Base-by-base conservation (phyloP, 2,329 filamentous ascomycete genomes). In the Trichophyton benhamiae region DNA sequence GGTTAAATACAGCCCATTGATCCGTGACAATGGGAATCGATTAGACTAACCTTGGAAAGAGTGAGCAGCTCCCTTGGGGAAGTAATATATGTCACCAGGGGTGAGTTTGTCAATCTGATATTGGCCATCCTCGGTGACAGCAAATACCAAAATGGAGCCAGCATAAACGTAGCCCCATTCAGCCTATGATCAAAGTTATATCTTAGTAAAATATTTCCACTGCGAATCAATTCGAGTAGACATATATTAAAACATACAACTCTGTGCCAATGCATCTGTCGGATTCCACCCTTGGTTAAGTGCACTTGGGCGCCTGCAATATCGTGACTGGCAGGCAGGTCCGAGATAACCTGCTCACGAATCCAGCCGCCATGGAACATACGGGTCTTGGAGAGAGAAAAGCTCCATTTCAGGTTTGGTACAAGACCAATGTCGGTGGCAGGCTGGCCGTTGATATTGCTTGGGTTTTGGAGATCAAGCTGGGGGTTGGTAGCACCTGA, bases 251-350 rank as follows among this genome's bases (percentile, higher is more conserved):
- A 27, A 74, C 81, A 64, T 74, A 85, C 83, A n/a, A 85, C 82
- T 65, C 78, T 76, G 68, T 87, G 84, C 85, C 84, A 87, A 67
- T 87, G 84, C 11, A 87, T 75, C 70, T 87, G 84, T 4, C 84
- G 79, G 38, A 86, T 80, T 0, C 84, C 82, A 1, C 85, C 85
- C 69, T 86, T 87, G 61, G 78, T 81, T 59, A 88, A 73, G 71
- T 88, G 85, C 72, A 87, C 83, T 70, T 88, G 85, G 0, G 85
- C 86, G 3, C 80, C 84, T 0, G 86, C 77, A 66, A 88, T 86
- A 65, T 87, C 85, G 63, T 83, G 79, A 68, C 84, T 87, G 11
- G 79, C 75, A 0, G 86, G 85, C 6, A 88, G 71, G 68, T 88
- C 86, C n/a, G 81, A 80, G 57, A 86, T 79, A 60, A 87, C 82